Conservation (phyloP, 2,329 filamentous ascomycete genomes). For the Pochonia chlamydosporia region DNA sequence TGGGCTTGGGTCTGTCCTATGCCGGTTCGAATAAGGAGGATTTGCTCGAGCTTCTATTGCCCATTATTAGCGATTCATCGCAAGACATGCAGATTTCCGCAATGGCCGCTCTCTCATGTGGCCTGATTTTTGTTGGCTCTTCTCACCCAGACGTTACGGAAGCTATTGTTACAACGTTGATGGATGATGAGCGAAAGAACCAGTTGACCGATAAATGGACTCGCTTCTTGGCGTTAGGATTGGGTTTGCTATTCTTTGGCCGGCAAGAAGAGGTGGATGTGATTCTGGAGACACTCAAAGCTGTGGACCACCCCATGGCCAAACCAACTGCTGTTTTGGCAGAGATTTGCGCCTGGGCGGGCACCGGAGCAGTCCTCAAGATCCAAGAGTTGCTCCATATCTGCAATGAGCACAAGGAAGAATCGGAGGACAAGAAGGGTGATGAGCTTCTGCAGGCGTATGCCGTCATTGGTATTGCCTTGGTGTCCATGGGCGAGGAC, state of each 20-base stretch:
- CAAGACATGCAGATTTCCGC: slow-evolving; percentile 93
- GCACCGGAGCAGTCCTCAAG: slow-evolving; percentile 94
- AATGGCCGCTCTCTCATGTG: slow-evolving; percentile 88
- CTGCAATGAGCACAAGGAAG: slow-evolving; percentile 95
- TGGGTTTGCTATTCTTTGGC: slow-evolving; percentile 92
- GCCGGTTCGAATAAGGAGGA: slow-evolving; percentile 91
- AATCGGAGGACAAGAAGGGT: slow-evolving; percentile 88
- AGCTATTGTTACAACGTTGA: slow-evolving; percentile 83
- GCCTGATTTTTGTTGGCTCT: slow-evolving; percentile 88
- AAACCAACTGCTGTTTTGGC: slow-evolving; percentile 92
- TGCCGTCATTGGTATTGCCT: slow-evolving; percentile 85
- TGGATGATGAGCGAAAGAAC: slow-evolving; percentile 86
- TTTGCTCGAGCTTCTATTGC: slow-evolving; percentile 76
- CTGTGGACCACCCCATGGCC: slow-evolving; percentile 92
- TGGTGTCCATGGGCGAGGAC: slow-evolving; percentile 97
- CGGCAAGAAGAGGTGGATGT: slow-evolving; percentile 99
- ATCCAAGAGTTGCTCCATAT: slow-evolving; percentile 95
- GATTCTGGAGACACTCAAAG: slow-evolving; percentile 92
- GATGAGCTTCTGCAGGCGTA: slow-evolving; percentile 95
- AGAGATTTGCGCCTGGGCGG: slow-evolving; percentile 96
- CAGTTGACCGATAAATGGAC: slow-evolving; percentile 98
- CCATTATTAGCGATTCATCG: slow-evolving; percentile 77
- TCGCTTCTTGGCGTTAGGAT: slow-evolving; percentile 87
- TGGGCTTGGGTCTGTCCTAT: slow-evolving; percentile 92
- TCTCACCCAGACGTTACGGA: slow-evolving; percentile 87